Conservation (phyloP, 2,329 filamentous ascomycete species). For the Claviceps fusiformis region DNA sequence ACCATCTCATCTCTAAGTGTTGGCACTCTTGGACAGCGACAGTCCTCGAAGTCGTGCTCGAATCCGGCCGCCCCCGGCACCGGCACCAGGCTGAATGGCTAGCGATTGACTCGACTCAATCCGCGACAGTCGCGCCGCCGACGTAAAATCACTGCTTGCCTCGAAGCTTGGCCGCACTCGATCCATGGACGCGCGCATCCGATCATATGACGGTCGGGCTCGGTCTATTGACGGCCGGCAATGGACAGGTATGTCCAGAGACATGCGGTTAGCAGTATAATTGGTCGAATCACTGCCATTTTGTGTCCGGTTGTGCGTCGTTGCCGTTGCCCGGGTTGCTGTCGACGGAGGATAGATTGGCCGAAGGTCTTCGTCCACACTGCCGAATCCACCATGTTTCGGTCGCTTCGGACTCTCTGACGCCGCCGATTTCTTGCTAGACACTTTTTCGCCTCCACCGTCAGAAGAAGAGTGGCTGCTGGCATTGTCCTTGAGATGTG, state of each 20-base stretch:
- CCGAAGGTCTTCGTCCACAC: slow-evolving; percentile 72
- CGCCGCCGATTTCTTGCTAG: slow-evolving; percentile 29
- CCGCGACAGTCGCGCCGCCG: slow-evolving; percentile 68
- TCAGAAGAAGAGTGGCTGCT: slow-evolving; percentile 12
- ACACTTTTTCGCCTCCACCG: slow-evolving; percentile 23
- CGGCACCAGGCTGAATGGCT: slow-evolving; percentile 3
- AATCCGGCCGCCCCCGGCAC: slow-evolving; percentile 11
- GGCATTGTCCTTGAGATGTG: slow-evolving; percentile 41
- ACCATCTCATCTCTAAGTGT: slow-evolving; percentile 19
- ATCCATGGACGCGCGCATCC: slow-evolving; percentile 78
- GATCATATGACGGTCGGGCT: slow-evolving; percentile 73
- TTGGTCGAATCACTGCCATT: slow-evolving; percentile 92
- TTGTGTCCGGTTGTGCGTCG: slow-evolving; percentile 60
- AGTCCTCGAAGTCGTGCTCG: slow-evolving; percentile 27
- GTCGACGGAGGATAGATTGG: slow-evolving; percentile 91
- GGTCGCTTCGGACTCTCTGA: slow-evolving; percentile 45
- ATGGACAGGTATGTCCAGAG: slow-evolving; percentile 24
- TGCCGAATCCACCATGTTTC: slow-evolving; percentile 45
- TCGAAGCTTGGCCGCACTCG: slow-evolving; percentile 73
- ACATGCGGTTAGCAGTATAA: slow-evolving; percentile 56
- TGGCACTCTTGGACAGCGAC: slow-evolving; percentile 28
- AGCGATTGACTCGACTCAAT: slow-evolving; percentile 60
- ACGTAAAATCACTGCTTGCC: slow-evolving; percentile 79
- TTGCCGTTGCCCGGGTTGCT: slow-evolving; percentile 55
- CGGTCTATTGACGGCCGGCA: slow-evolving; percentile 49